A percentile compares a stretch with the other conserved stretches of the same genome.
Evolutionary conservation across 345 rosid genomes (phyloP).

Genomic region (Citrus unshiu): DNA sequence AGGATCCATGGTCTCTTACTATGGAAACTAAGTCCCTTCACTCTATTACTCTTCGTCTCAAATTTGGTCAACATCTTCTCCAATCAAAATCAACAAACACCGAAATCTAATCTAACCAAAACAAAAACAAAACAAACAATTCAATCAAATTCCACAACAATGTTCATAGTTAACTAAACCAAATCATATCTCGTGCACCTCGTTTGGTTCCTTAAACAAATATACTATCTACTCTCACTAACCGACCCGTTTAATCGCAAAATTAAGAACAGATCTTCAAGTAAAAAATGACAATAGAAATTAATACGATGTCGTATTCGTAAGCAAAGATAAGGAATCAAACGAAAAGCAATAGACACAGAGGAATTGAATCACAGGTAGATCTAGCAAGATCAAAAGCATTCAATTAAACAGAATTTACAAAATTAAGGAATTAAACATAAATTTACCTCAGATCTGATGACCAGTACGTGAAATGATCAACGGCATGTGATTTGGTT

Average conservation of each 20-base stretch:
- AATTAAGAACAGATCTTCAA: background rate
- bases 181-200: background rate
- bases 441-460: constrained; percentile 55
- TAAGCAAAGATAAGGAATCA: background rate
- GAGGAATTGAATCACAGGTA: background rate
- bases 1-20: constrained; percentile 97
- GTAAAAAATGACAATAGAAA: background rate
- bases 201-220: background rate
- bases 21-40: constrained; percentile 96
- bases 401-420: background rate
- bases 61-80: constrained; percentile 88
- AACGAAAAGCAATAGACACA: background rate
- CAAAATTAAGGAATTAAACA: background rate
- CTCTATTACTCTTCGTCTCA: constrained; percentile 97
- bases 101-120: constrained; percentile 15
- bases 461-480: constrained; percentile 30
- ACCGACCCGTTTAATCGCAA: background rate
- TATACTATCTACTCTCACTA: background rate
- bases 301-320: background rate
- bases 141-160: background rate
- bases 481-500: background rate
- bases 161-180: background rate
- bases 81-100: constrained; percentile 25
- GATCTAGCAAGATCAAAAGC: constrained; percentile 9
- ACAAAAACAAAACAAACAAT: background rate